Base-by-base conservation (phyloP, 2,329 filamentous ascomycete genomes). In the Tothia fuscella region DNA sequence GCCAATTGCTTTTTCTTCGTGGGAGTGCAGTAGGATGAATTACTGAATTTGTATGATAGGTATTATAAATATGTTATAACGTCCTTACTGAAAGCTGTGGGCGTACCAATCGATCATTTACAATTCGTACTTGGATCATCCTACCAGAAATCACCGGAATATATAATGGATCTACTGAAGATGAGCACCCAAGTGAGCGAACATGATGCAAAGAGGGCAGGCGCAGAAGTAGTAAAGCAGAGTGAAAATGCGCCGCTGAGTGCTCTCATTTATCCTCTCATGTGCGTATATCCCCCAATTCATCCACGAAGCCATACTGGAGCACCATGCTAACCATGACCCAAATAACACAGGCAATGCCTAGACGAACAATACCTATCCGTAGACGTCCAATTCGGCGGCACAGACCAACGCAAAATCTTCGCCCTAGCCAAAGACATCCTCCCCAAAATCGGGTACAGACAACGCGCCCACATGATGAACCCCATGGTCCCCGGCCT, bases 191-290 rank as follows among this genome's bases (percentile, higher is more conserved):
- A 84, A 41, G 75, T 82, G 4, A 80, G 79, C 12, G 78, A 87
- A 62, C 78, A 88, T 56, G 79, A 91, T 55, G 85, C 87, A 13
- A 85, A 87, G 63, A 91, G 86, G 63, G 88, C 89, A 0, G 89
- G 89, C 29, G 83, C 86, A 2, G 91, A 96, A 62, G 77, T 96
- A 6, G 89, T 98, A 50, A 96, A 96, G 71, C 87, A 96, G 66
- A 78, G 81, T 3, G 74, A 76, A 43, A 87, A 89, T 54, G 75
- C 81, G 7, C 74, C 81, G 3, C 59, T 93, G 42, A 77, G 73
- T 43, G 84, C 83, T 1, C 69, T 89, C 10, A 72, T 89, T 47
- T 93, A 93, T 67, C 84, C 85, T 1, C 70, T 93, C 36, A 79
- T 98, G 63, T 91, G 96, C 63, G 83, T 83, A 1, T n/a, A n/a